Base-by-base conservation (phyloP, 2,329 filamentous ascomycete species). In the Trichoderma sp. region DNA sequence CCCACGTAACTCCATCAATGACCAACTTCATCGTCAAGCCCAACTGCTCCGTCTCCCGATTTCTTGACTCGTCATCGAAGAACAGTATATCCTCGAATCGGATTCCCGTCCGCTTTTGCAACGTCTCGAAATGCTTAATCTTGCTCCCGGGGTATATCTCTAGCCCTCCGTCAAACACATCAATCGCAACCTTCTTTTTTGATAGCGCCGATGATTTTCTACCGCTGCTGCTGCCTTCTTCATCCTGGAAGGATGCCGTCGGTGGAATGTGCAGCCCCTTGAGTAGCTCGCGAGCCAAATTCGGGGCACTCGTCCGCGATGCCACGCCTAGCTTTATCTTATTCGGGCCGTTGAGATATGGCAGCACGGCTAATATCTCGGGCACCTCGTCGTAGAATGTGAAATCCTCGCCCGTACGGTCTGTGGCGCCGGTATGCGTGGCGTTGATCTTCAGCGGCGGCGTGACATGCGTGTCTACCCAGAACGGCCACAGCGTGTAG, bases 401-500 rank as follows among this genome's bases (percentile, higher is more conserved):
- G 75, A 89, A 94, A 21, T 83, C 83, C 80, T 94, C 91, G 77
- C 89, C 90, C 69, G 82, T 80, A 72, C 83, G 81, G 77, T 90
- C 88, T 24, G 81, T 80, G 66, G 80, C 82, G 71, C 79, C 79
- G 70, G 76, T 82, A 81, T 79, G 79, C 8, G 77, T 71, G 0
- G 81, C 68, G 66, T 83, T 81, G 7, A 83, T 75, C 72, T 86
- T 85, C 21, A 97, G 81, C 0, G 94, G 94, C 7, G 89, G 86
- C 28, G 89, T 88, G 74, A 96, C 91, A 80, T 97, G 94, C 4
- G 94, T 97, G 83, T 98, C 96, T 1, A 97, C 90, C 95, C 95
- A 98, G 81, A 97, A 97, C 5, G 94, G 94, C 96, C 95, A 98
- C n/a, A 98, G 85, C 0, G 96, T 98, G 84, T 97, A 98, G 84